Conservation (phyloP, 441 rosid species). For the Raphanus hybrid region DNA sequence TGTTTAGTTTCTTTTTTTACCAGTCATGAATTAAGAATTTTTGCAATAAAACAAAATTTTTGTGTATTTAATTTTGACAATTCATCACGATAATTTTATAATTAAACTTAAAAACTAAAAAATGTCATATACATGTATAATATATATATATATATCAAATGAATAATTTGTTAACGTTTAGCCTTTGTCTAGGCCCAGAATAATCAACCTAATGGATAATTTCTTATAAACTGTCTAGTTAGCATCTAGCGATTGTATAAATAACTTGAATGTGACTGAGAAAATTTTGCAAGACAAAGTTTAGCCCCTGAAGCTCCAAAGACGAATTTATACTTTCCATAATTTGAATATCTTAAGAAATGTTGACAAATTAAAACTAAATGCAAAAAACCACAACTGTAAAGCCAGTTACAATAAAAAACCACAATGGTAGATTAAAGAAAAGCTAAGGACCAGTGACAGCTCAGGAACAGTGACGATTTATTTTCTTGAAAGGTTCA, state of each 20-base stretch:
- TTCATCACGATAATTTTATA: too few species aligned
- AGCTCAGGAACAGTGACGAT: background rate
- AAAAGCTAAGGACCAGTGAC: background rate
- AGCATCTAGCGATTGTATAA: background rate
- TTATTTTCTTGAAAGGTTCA: constrained; percentile 10
- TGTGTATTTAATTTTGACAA: too few species aligned
- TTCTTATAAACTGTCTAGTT: too few species aligned
- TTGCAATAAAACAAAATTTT: too few species aligned
- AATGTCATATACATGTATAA: too few species aligned
- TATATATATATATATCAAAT: too few species aligned
- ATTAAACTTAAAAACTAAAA: too few species aligned
- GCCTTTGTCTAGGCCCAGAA: too few species aligned
- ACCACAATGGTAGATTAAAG: background rate
- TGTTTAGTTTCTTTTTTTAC: too few species aligned
- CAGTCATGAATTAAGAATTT: too few species aligned
- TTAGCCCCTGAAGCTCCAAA: background rate
- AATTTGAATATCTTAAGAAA: background rate
- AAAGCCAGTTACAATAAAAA: background rate
- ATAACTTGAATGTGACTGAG: constrained; percentile 10
- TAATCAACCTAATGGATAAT: too few species aligned
- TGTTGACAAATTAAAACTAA: constrained; percentile 10
- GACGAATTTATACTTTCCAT: background rate
- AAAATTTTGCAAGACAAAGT: constrained; percentile 11
- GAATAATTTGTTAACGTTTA: too few species aligned
- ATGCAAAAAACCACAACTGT: constrained; percentile 3